Evolutionary conservation across 1,139 yeast species (phyloP).

Genomic region (Protomyces arabidopsidicola): DNA sequence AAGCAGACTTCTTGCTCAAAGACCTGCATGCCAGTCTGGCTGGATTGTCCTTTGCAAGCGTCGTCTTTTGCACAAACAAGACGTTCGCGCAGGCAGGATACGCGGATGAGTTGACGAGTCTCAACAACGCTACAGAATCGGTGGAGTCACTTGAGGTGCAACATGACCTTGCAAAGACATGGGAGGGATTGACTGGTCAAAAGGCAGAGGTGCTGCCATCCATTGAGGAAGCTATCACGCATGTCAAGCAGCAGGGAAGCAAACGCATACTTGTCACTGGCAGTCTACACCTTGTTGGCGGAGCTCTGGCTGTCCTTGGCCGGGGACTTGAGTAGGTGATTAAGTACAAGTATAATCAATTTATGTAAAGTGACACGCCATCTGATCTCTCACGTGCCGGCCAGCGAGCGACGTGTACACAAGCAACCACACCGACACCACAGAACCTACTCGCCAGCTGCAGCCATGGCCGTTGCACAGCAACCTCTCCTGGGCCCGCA

Average conservation of each 20-base stretch:
- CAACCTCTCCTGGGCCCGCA: conserved; percentile 18
- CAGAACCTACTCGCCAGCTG: no score
- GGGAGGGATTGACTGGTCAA: conserved; percentile 51
- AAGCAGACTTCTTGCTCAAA: conserved; percentile 61
- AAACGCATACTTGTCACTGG: conserved; percentile 71
- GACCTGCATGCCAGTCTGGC: conserved; percentile 43
- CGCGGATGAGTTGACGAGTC: conserved; percentile 67
- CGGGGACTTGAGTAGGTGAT: neutral
- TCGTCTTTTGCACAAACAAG: conserved; percentile 81
- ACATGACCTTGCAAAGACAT: conserved; percentile 61
- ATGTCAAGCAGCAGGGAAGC: conserved; percentile 44
- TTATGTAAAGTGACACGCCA: neutral
- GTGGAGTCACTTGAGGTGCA: conserved; percentile 82
- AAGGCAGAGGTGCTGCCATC: conserved; percentile 59
- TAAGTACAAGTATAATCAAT: no score
- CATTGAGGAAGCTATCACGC: conserved; percentile 68
- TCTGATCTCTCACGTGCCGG: neutral
- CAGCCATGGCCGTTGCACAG: conserved; percentile 15
- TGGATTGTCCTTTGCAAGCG: conserved; percentile 57
- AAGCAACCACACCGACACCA: no score
- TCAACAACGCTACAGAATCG: conserved; percentile 71
- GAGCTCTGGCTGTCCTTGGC: conserved; percentile 74
- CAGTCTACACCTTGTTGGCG: conserved; percentile 90
- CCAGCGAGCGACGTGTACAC: neutral
- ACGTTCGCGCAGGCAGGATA: conserved; percentile 83